A percentile compares a stretch with the other conserved stretches of the same genome.
phyloP scores from a whole-genome alignment of 345 rosid genomes.

The Noccaea bulbosa region DNA sequence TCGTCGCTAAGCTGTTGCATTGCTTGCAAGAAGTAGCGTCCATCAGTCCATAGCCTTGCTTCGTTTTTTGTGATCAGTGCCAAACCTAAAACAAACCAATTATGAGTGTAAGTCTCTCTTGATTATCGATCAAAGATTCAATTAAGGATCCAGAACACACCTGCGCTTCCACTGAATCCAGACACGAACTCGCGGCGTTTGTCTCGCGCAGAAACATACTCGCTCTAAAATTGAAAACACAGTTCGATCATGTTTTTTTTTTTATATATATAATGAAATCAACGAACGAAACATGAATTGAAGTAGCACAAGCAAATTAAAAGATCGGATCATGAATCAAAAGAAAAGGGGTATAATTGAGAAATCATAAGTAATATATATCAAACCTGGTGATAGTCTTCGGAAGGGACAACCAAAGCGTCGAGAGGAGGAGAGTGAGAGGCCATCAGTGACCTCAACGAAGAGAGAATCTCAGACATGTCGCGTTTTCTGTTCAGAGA shows the following conservation, averaged over 20 bases:
- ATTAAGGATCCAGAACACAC: conserved; percentile 42
- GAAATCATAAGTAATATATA: background rate
- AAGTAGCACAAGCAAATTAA: background rate
- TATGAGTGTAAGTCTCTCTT: background rate
- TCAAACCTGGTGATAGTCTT: conserved; percentile 96
- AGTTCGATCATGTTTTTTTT: background rate
- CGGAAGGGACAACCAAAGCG: conserved; percentile 84
- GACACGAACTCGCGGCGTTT: conserved; percentile 89
- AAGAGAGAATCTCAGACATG: conserved; percentile 68
- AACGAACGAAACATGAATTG: background rate
- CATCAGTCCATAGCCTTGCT: conserved; percentile 93
- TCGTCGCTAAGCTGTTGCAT: conserved; percentile 70
- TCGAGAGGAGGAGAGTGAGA: conserved; percentile 93
- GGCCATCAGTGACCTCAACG: conserved; percentile 83
- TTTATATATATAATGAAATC: background rate
- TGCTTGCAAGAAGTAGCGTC: conserved; percentile 93
- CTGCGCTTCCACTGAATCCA: conserved; percentile 93
- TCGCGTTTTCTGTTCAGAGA: background rate
- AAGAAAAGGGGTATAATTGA: background rate
- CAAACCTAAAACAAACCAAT: conserved; percentile 59
- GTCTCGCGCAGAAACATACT: conserved; percentile 86
- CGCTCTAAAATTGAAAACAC: conserved; percentile 59
- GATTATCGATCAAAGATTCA: conserved; percentile 2
- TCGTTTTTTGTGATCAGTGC: conserved; percentile 74
- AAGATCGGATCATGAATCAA: conserved; percentile 34